Conservation (phyloP, 2,329 filamentous ascomycete genomes). For the Diplodia corticola region DNA sequence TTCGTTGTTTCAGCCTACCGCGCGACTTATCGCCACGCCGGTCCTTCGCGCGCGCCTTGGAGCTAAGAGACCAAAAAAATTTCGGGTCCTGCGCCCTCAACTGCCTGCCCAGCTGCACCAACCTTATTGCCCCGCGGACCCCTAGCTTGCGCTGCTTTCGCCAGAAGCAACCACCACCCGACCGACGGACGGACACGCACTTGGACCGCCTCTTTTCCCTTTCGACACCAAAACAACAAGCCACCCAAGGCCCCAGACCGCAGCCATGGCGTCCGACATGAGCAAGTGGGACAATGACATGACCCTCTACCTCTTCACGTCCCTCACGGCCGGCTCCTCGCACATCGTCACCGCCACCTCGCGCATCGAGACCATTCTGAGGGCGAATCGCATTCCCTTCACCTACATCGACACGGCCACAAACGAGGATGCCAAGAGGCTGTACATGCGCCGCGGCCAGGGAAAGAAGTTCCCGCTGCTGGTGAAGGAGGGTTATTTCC, state of each 20-base stretch:
- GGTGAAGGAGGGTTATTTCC: slow-evolving; percentile 80
- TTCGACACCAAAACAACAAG: neutral
- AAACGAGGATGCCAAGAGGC: slow-evolving; percentile 81
- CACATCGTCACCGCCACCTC: slow-evolving; percentile 96
- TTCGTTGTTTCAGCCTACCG: slow-evolving; percentile 17
- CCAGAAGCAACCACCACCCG: neutral
- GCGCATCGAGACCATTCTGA: slow-evolving; percentile 92
- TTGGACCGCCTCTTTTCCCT: neutral
- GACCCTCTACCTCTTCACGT: slow-evolving; percentile 89
- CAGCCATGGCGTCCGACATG: slow-evolving; percentile 41
- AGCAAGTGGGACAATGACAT: slow-evolving; percentile 48
- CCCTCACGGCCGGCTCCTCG: slow-evolving; percentile 89
- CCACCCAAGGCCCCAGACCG: neutral
- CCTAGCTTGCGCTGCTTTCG: neutral
- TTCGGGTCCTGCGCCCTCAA: neutral
- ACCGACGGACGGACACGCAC: neutral
- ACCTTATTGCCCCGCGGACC: neutral
- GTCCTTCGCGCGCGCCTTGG: neutral
- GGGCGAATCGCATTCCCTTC: slow-evolving; percentile 92
- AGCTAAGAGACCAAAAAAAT: neutral
- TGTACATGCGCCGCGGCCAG: slow-evolving; percentile 82
- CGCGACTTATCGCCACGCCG: neutral
- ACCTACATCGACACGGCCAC: slow-evolving; percentile 88
- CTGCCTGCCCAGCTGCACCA: neutral
- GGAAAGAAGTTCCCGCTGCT: slow-evolving; percentile 87